Conservation (phyloP, 257 asterid genomes). For the Phtheirospermum japonicum region DNA sequence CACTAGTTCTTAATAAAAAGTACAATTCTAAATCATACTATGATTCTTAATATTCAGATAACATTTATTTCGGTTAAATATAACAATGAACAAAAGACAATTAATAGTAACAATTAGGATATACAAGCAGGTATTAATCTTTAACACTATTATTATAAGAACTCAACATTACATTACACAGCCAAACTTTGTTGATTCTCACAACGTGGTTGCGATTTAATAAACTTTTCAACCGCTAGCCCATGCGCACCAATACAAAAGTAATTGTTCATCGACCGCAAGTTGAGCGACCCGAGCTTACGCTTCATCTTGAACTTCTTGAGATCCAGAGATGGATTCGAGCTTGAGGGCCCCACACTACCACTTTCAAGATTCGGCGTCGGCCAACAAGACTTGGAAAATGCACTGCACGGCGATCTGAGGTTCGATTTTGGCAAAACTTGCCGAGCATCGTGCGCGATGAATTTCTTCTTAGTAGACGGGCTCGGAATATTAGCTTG, state of each 20-base stretch:
- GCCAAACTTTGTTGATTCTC: slow-evolving; percentile 24
- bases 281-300: slow-evolving; percentile 46
- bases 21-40: too few species aligned
- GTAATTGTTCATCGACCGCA: slow-evolving; percentile 63
- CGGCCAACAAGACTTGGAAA: slow-evolving; percentile 62
- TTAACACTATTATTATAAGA: too few species aligned
- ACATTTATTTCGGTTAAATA: too few species aligned
- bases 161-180: slow-evolving; percentile 3
- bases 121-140: too few species aligned
- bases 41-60: too few species aligned
- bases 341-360: slow-evolving; percentile 32
- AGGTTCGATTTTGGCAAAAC: slow-evolving; percentile 41
- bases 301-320: slow-evolving; percentile 39
- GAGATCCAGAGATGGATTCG: neutral
- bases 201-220: slow-evolving; percentile 13
- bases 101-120: too few species aligned
- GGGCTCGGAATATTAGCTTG: slow-evolving; percentile 51
- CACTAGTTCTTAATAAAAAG: too few species aligned
- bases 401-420: slow-evolving; percentile 51
- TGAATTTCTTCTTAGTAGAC: slow-evolving; percentile 50
- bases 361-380: slow-evolving; percentile 31
- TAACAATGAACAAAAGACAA: too few species aligned
- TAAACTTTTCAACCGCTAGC: slow-evolving; percentile 41
- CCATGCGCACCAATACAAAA: slow-evolving; percentile 72
- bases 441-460: slow-evolving; percentile 57